phyloP scores from a whole-genome alignment of 73 alveolate species.

The Stentor roeselii region DNA sequence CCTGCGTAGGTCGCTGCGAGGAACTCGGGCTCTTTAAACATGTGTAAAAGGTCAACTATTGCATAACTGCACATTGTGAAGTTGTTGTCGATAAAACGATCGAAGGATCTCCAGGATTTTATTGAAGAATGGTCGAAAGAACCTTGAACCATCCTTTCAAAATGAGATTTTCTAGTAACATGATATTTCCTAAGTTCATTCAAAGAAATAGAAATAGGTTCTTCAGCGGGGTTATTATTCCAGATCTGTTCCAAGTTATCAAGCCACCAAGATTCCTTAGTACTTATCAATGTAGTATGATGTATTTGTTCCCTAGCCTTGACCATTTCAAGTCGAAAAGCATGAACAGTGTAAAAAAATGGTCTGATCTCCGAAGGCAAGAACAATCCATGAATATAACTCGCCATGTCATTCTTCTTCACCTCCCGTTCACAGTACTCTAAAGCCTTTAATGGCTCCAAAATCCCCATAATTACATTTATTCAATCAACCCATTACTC shows the following conservation, averaged over 20 bases:
- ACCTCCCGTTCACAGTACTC: constrained; percentile 17
- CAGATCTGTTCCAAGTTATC: not conserved
- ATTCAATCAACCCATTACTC: no score
- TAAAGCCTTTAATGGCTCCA: constrained; percentile 1
- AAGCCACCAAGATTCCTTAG: constrained; percentile 22
- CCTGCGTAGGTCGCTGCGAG: constrained; percentile 8
- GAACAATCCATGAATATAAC: constrained; percentile 10
- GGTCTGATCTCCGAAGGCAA: constrained; percentile 18
- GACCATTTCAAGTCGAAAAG: not conserved
- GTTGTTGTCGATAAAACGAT: constrained; percentile 14
- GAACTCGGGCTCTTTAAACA: constrained; percentile 6
- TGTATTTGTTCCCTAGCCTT: not conserved
- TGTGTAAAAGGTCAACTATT: not conserved
- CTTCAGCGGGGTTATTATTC: not conserved
- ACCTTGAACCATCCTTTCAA: constrained; percentile 11
- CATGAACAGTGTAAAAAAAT: not conserved
- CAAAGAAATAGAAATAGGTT: constrained; percentile 8
- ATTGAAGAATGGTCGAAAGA: not conserved
- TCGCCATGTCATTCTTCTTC: not conserved
- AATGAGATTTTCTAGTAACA: not conserved
- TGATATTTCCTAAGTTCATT: constrained; percentile 1
- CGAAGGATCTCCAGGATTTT: not conserved
- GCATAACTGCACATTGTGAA: constrained; percentile 9
- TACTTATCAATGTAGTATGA: not conserved
- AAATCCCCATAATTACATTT: constrained; percentile 12